phyloP scores from a whole-genome alignment of 2,329 filamentous ascomycete genomes.

The Arachnopeziza araneosa region DNA sequence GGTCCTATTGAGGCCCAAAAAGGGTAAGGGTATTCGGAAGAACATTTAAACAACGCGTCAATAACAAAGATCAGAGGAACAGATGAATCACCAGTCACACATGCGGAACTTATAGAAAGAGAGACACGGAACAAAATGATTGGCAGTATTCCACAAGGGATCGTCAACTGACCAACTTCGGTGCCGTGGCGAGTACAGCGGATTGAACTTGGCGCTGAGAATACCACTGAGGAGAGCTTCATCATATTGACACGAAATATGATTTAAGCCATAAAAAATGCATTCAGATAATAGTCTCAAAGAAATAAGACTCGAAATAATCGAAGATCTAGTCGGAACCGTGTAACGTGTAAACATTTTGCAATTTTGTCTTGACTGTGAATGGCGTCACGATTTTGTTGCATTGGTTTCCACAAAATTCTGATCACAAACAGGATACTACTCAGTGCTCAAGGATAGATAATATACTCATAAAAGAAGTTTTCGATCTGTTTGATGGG shows the following conservation, averaged over 20 bases:
- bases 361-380: not conserved
- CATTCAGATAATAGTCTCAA: not conserved
- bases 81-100: not conserved
- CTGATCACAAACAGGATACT: not conserved
- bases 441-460: too few relatives aligned
- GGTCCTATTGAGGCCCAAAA: not conserved
- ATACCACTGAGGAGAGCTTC: not conserved
- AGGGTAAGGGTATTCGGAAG: not conserved
- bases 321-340: not conserved
- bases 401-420: not conserved
- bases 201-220: not conserved
- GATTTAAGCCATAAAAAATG: too few relatives aligned
- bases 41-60: not conserved
- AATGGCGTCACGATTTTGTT: not conserved
- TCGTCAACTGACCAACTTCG: not conserved
- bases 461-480: too few relatives aligned
- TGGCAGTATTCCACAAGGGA: not conserved
- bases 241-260: not conserved
- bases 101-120: not conserved
- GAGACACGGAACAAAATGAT: not conserved
- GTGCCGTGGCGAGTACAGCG: too few relatives aligned
- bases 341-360: not conserved
- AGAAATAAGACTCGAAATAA: not conserved
- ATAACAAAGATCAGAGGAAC: not conserved
- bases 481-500: not conserved